These are phyloP conservation scores for Zychaea mexicana DNA, from an alignment of 371 early-diverging fungal genomes.

Conservation along the genomic window DNA sequence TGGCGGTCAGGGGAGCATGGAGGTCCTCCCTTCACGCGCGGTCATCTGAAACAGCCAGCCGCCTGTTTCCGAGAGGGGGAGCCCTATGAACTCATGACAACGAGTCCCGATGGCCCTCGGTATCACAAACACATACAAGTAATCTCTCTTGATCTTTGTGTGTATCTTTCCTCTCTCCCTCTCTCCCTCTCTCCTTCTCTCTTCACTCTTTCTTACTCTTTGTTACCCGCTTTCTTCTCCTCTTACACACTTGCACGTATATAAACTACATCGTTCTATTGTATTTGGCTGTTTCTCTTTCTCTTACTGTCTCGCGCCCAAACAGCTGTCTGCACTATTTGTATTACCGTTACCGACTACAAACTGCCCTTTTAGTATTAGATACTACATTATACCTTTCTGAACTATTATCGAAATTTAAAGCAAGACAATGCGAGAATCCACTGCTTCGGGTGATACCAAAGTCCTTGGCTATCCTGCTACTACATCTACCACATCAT, in stretches of 20 bases:
- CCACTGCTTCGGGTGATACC: background rate
- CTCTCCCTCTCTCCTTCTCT: background rate
- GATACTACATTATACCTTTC: too few relatives aligned
- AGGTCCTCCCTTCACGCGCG: slow-evolving; percentile 8
- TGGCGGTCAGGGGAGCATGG: slow-evolving; percentile 7
- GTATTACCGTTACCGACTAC: too few relatives aligned
- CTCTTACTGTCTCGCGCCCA: background rate
- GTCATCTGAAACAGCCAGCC: slow-evolving; percentile 14
- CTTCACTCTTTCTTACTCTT: background rate
- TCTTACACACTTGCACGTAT: background rate
- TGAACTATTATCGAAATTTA: too few relatives aligned
- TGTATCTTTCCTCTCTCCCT: background rate
- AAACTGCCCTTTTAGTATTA: too few relatives aligned
- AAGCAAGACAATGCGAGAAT: background rate
- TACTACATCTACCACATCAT: background rate
- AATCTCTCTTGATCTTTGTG: background rate
- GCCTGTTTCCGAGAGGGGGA: background rate
- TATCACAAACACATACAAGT: background rate
- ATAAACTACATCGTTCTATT: background rate
- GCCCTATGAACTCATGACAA: slow-evolving; percentile 11
- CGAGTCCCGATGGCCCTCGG: background rate
- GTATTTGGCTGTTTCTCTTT: background rate
- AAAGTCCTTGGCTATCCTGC: background rate
- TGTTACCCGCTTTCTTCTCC: background rate
- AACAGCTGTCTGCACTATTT: too few relatives aligned